Conservation (phyloP, 139 green algal species). For the Dunaliella sp. region DNA sequence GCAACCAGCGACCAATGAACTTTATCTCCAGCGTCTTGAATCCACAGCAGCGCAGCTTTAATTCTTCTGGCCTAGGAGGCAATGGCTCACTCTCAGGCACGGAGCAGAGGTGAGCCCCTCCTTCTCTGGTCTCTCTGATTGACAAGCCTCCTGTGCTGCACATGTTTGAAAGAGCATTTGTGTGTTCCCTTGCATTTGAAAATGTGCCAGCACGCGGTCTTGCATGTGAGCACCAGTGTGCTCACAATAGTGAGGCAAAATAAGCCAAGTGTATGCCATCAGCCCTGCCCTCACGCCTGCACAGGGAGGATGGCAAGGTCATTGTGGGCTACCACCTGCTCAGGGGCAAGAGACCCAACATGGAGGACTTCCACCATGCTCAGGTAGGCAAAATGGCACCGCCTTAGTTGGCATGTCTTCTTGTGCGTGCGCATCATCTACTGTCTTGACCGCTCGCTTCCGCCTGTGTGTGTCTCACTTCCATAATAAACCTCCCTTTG, state of each 20-base stretch:
- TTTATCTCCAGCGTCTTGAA: not conserved
- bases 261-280: no score
- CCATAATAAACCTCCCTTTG: not conserved
- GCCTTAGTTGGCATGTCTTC: conserved; percentile 10
- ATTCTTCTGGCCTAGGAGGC: not conserved
- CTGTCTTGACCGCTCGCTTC: not conserved
- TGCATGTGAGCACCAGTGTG: not conserved
- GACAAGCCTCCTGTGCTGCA: not conserved
- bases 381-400: conserved; percentile 32
- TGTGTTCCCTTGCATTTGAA: not conserved
- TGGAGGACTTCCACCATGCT: conserved; percentile 81
- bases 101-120: not conserved
- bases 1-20: not conserved
- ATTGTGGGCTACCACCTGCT: conserved; percentile 68
- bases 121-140: no score
- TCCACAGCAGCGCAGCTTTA: not conserved
- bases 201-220: not conserved
- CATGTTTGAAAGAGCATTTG: not conserved
- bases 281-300: not conserved
- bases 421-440: not conserved
- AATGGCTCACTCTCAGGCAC: not conserved
- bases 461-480: not conserved
- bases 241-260: not conserved
- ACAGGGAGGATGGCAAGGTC: conserved; percentile 69
- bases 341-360: conserved; percentile 69